A percentile compares a stretch with the other conserved stretches of the same genome.
phyloP scores from a whole-genome alignment of 202 grass and related monocot species.

The Schoenoplectus triqueter region DNA sequence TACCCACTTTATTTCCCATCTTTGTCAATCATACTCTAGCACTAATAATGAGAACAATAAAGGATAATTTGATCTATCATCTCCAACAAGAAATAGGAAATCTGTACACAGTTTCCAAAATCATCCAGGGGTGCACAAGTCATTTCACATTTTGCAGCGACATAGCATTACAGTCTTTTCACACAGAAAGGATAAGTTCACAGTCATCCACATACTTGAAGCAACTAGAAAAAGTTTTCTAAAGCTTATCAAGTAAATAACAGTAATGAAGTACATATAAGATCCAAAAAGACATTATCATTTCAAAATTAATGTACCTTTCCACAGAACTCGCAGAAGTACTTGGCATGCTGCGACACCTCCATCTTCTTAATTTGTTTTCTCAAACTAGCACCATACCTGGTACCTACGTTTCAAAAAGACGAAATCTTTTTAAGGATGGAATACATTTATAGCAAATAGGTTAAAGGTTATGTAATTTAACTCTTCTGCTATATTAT shows the following conservation, averaged over 20 bases:
- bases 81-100: not conserved
- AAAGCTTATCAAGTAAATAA: not conserved
- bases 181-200: not conserved
- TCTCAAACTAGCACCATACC: conserved; percentile 97
- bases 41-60: not conserved
- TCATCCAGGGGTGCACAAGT: too few relatives aligned
- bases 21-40: not conserved
- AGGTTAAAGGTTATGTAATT: not conserved
- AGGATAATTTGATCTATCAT: not conserved
- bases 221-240: not conserved
- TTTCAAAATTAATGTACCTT: conserved; percentile 44
- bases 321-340: conserved; percentile 96
- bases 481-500: not conserved
- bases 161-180: not conserved
- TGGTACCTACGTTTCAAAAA: conserved; percentile 60
- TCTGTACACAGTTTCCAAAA: not conserved
- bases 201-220: not conserved
- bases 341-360: conserved; percentile 92
- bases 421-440: not conserved
- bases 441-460: not conserved
- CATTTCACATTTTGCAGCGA: not conserved
- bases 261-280: not conserved
- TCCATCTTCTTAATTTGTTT: conserved; percentile 99
- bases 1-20: not conserved
- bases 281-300: not conserved